Conservation (phyloP, 2,329 filamentous ascomycete species). For the Colletotrichum sp. region DNA sequence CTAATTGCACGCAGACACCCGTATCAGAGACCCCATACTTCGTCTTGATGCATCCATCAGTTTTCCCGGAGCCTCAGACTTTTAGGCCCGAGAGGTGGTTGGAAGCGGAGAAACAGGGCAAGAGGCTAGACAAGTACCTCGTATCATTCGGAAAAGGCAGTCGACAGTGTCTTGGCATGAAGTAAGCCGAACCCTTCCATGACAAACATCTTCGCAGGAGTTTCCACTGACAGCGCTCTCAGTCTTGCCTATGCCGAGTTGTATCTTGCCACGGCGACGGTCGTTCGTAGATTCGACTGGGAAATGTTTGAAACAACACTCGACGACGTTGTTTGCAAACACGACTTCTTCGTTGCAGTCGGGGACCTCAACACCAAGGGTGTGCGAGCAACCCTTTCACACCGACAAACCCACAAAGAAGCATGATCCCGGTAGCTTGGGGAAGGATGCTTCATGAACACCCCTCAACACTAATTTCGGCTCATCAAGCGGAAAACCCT, state of each 20-base stretch:
- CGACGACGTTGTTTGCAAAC: constrained; percentile 23
- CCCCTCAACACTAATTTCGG: not conserved
- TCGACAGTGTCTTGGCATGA: constrained; percentile 24
- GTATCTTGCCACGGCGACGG: constrained; percentile 8
- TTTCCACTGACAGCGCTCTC: not conserved
- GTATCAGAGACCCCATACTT: constrained; percentile 26
- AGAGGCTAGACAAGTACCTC: constrained; percentile 16
- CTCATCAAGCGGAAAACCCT: not conserved
- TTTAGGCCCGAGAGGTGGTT: constrained; percentile 32
- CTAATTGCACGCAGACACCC: constrained; percentile 16
- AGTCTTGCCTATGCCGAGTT: constrained; percentile 16
- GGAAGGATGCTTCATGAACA: not conserved
- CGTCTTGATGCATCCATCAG: constrained; percentile 21
- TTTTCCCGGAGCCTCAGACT: constrained; percentile 28
- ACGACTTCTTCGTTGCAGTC: constrained; percentile 5
- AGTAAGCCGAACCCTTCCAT: constrained; percentile 11
- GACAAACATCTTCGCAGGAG: not conserved
- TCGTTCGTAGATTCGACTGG: constrained; percentile 18
- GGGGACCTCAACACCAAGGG: constrained; percentile 5
- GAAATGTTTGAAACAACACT: constrained; percentile 12
- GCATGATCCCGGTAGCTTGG: not conserved
- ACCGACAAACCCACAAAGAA: not conserved
- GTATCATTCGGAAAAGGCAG: constrained; percentile 23
- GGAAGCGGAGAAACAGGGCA: constrained; percentile 17
- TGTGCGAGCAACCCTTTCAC: not conserved